Evolutionary conservation across 202 grass and related monocot genomes (phyloP), one percentile per base, ranked within the genome.

Genomic region (Elaeis oleifera): DNA sequence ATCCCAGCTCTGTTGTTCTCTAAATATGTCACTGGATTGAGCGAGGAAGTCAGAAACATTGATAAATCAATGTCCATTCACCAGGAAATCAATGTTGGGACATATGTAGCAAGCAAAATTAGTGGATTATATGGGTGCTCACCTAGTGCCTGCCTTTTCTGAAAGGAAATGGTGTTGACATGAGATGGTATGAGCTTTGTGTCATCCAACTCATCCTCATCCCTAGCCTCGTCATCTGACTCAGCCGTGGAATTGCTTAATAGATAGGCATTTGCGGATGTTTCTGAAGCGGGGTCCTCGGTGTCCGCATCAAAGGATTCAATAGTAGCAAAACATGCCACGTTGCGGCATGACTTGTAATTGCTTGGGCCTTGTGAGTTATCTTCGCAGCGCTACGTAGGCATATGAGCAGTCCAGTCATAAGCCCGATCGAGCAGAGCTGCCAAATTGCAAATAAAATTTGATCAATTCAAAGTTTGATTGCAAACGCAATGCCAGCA

Each of bases 1-100:
- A 97, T 97, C 23, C 88, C 88, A 0, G 81, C 77, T 5, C 60
- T 74, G 82, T 97, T 97, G 79, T 97, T 97, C 82, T 97, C 92
- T 79, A 92, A 53, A 74, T 97, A 97, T 49, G 92, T 97, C 74
- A 97, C 92, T 97, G 87, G 27, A 70, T 83, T 65, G 9, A 44
- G 36, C 9, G 36, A 31, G 0, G 17, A 16, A 64, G 18, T 54
- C 2, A 44, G 36, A 20, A 20, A 20, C 20, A 20, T 20, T 20
- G 20, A 20, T 20, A 20, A 20, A 20, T 20, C 20, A 20, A 20
- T 20, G 20, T 20, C 20, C 20, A 20, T 20, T 20, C 20, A 20
- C 20, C 20, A 20, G 24, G 3, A 25, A 25, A 25, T 14, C 1
- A 39, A 62, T 16, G 20, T 9, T 20, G 20, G 20, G 20, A 7